A percentile compares a stretch with the other conserved stretches of the same genome.
Evolutionary conservation across 2,329 filamentous ascomycete species (phyloP).

Genomic region (Trichoderma endophyticum): DNA sequence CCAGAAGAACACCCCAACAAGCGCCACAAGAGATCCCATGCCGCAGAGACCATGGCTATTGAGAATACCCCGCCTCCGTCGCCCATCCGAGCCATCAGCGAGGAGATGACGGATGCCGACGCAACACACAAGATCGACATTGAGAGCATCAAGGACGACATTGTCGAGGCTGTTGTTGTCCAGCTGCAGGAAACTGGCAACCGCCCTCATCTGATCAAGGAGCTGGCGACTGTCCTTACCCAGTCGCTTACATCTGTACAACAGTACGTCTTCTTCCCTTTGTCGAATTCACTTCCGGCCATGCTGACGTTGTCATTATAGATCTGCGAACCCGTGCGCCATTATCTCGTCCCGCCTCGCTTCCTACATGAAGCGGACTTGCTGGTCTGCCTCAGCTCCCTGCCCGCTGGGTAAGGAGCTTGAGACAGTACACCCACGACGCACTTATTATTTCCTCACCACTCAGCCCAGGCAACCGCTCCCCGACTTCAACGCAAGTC

Average conservation of each 20-base stretch:
- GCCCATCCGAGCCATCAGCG: slow-evolving; percentile 30
- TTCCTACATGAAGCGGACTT: slow-evolving; percentile 82
- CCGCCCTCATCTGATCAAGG: slow-evolving; percentile 89
- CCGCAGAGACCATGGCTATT: slow-evolving; percentile 69
- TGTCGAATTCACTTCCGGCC: background rate
- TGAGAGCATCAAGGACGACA: slow-evolving; percentile 86
- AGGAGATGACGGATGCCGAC: slow-evolving; percentile 29
- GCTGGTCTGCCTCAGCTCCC: slow-evolving; percentile 71
- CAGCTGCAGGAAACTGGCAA: slow-evolving; percentile 89
- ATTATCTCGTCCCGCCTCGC: slow-evolving; percentile 92
- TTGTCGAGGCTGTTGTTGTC: slow-evolving; percentile 84
- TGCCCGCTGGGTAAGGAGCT: slow-evolving; percentile 93
- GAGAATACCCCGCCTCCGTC: slow-evolving; percentile 67
- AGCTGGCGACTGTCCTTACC: slow-evolving; percentile 77
- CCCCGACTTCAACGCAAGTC: slow-evolving; percentile 46
- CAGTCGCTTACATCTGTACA: slow-evolving; percentile 78
- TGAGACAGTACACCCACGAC: slow-evolving; percentile 85
- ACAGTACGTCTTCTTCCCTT: slow-evolving; percentile 63
- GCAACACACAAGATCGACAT: slow-evolving; percentile 51
- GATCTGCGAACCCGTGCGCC: slow-evolving; percentile 91
- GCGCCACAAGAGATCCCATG: slow-evolving; percentile 75
- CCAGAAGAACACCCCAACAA: slow-evolving; percentile 50
- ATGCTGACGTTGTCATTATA: slow-evolving; percentile 42
- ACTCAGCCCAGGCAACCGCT: slow-evolving; percentile 82
- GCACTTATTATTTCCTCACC: slow-evolving; percentile 94